Conservation (phyloP, 2,329 filamentous ascomycete species). For the Trichoderma sp. region DNA sequence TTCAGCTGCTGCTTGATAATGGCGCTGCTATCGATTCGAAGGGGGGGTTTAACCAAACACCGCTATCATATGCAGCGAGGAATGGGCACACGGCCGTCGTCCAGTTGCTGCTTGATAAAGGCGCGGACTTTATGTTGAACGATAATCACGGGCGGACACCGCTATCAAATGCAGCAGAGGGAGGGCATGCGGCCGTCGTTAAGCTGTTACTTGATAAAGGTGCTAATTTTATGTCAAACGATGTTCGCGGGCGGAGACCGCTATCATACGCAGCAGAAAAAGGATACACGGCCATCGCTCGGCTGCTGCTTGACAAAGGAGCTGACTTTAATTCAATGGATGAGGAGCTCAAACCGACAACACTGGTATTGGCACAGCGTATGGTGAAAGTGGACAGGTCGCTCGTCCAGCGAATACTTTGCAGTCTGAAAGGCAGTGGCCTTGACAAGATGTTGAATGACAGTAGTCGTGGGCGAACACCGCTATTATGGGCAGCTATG, state of each 20-base stretch:
- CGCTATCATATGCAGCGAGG: too few relatives aligned
- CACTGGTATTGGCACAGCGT: neutral
- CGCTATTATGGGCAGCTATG: neutral
- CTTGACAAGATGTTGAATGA: too few relatives aligned
- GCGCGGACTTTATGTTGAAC: neutral
- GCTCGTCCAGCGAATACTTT: neutral
- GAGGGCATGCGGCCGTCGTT: neutral
- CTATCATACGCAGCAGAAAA: neutral
- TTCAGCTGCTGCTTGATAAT: neutral
- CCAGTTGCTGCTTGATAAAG: neutral
- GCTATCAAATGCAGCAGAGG: neutral
- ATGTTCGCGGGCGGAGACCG: neutral
- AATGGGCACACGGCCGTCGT: neutral
- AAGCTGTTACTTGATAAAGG: neutral
- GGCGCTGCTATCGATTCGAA: neutral
- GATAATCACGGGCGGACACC: neutral
- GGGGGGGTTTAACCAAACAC: too few relatives aligned
- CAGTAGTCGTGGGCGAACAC: too few relatives aligned
- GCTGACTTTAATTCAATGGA: neutral
- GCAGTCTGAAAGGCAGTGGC: too few relatives aligned
- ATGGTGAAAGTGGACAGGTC: neutral
- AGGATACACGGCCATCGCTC: too few relatives aligned
- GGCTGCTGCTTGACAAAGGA: neutral
- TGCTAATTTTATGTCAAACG: neutral
- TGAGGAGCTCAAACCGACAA: neutral